phyloP scores from a whole-genome alignment of 1,139 yeast species.

The Yamadazyma jaroonii region DNA sequence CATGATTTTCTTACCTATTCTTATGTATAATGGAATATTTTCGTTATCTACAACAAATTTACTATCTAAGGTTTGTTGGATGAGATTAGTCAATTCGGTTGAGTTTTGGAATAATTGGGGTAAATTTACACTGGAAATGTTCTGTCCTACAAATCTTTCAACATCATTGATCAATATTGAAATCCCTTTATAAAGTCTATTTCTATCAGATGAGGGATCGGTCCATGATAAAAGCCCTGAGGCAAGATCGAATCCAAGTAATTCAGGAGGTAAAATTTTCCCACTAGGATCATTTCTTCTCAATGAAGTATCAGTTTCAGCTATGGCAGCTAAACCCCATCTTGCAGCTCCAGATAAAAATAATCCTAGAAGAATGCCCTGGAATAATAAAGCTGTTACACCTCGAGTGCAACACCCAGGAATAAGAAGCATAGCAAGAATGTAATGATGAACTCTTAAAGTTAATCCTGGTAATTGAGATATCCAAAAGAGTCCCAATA shows the following conservation, averaged over 20 bases:
- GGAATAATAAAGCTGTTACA: slow-evolving; percentile 65
- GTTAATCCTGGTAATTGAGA: slow-evolving; percentile 66
- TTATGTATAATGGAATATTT: slow-evolving; percentile 44
- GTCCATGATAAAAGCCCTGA: slow-evolving; percentile 38
- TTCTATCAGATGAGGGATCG: slow-evolving; percentile 7
- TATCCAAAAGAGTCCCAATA: slow-evolving; percentile 44
- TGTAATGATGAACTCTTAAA: slow-evolving; percentile 84
- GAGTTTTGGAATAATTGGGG: slow-evolving; percentile 34
- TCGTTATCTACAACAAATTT: slow-evolving; percentile 19
- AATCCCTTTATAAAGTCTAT: slow-evolving; percentile 36
- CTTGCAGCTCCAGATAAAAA: slow-evolving; percentile 81
- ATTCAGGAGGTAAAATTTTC: slow-evolving; percentile 54
- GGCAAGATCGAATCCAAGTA: slow-evolving; percentile 32
- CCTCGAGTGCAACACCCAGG: slow-evolving; percentile 90
- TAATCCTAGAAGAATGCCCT: slow-evolving; percentile 80
- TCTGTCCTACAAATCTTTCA: slow-evolving; percentile 64
- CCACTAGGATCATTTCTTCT: slow-evolving; percentile 77
- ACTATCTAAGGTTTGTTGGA: slow-evolving; percentile 25
- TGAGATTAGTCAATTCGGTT: slow-evolving; percentile 30
- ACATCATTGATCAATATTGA: slow-evolving; percentile 75
- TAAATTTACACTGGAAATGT: slow-evolving; percentile 39
- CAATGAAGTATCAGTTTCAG: slow-evolving; percentile 70
- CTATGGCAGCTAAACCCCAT: slow-evolving; percentile 92
- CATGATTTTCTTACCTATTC: slow-evolving; percentile 54
- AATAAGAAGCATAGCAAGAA: slow-evolving; percentile 69